Base-by-base conservation (phyloP, 352 stramenopile species). In the Aphanomyces cochlioides region DNA sequence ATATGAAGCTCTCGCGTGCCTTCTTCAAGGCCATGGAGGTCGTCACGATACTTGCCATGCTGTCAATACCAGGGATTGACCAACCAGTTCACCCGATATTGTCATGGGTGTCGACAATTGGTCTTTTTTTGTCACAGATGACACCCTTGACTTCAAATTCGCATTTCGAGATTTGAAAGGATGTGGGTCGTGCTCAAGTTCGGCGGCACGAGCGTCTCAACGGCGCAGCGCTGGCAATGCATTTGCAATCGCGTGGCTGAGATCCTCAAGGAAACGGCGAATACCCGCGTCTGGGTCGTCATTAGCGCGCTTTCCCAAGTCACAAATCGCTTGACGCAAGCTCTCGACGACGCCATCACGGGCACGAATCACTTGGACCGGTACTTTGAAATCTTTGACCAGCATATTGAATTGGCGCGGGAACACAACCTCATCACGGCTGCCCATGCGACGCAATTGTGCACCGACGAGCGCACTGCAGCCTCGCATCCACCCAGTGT, bases 121-220 rank as follows among this genome's bases (percentile, higher is more conserved):
- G 1, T 28, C 28, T 28, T 28, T 28, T 28, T 28, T 28, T 28
- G 28, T 28, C 28, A 28, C 28, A 28, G 28, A 28, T 2, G 28
- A 28, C 28, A 28, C 28, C 28, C 28, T 2, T 28, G 28, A 28
- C 28, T 28, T 28, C 28, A 28, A 28, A 28, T 28, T 28, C 2
- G 28, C 28, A 28, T 28, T 28, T 28, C 28, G 28, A 28, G 28
- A 28, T 28, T 28, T 28, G 28, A 50, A n/a, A n/a, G 43, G 43
- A 66, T 66, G 56, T 96, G 89, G 89, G 79, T 95, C 45, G 89
- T 96, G 73, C 85, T 93, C 75, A 96, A 96, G 75, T 96, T 96
- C 58, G 89, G 89, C 58, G 89, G 89, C 75, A 96, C 89, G 45
- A 95, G 87, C 70, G 89, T 96, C 58, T 93, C 87, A 10, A 93